Evolutionary conservation across 2,329 filamentous ascomycete species (phyloP), one percentile per base, ranked within the genome.

Genomic region (Colletotrichum ledebouriae): DNA sequence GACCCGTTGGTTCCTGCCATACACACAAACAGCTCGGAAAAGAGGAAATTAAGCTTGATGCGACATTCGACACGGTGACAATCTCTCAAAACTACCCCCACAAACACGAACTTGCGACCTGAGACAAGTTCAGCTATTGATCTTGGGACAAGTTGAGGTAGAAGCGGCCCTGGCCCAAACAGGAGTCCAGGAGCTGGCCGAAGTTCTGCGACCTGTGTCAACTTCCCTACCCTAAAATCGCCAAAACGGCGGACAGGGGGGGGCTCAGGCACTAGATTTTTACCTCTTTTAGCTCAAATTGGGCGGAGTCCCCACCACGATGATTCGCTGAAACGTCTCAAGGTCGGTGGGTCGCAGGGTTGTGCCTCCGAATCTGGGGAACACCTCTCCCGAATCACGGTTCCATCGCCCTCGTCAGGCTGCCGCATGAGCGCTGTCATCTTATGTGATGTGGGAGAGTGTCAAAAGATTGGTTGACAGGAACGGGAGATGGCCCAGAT

Each of bases 291-390:
- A 33, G 33, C 33, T 13, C 29, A 39, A 55, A 9, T 59, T 20
- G 47, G 46, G 29, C 42, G 15, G 13, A 22, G 17, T 55, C 62
- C 25, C 62, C 55, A 46, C 63, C 58, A 17, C 29, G 17, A 52
- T 58, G 57, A 62, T 67, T 67, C 63, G 63, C 63, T 67, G 59
- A 67, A 67, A 67, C 63, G 63, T 67, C 59, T 67, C 63, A 67
- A 57, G 50, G 53, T 63, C 52, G 50, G 42, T 58, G 37, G 29
- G 42, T 67, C 63, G 34, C 63, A 67, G 55, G 63, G 63, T 37
- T 57, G 44, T 44, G 63, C 52, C 63, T 53, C 63, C 58, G 44
- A 67, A 39, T 58, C 59, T 57, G 59, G 50, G 59, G 63, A 67
- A 56, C 44, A 9, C 42, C n/a, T 42, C 25, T 15, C 53, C 12